Evolutionary conservation across 371 early-diverging fungal species (phyloP), one percentile per base, ranked within the genome.

Genomic region (Dentiscutata heterogama): DNA sequence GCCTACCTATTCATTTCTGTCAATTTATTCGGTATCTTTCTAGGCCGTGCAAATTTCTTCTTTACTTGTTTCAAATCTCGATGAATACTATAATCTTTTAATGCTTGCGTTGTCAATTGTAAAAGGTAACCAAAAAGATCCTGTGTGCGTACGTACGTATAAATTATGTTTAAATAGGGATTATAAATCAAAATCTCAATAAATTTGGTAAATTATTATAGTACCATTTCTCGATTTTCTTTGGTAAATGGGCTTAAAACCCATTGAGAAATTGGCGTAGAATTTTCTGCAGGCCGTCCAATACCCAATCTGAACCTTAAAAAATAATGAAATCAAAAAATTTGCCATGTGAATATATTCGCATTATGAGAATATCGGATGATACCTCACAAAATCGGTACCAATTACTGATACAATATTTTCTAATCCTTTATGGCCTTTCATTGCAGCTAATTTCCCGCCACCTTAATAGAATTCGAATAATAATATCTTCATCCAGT

Each of bases 181-280:
- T 18, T 14, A 46, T 46, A 75, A 51, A 18, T 81, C 2, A 1
- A 64, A 58, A 50, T 60, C 5, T 14, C 18, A 65, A 18, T 39
- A 39, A 16, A 73, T 22, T 25, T 27, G 14, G 8, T 54, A 42
- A 35, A 31, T 27, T 51, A 39, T n/a, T 22, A 10, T 22, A 56
- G 68, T 83, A 88, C 91, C 88, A 91, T 88, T 68, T 91, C 91
- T n/a, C 86, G 83, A 63, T 84, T 83, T n/a, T 86, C 89, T 27
- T 78, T 83, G 20, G 81, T 39, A 60, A 90, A 89, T 11, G 78
- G 77, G 13, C 84, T 85, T 27, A 87, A 83, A 42, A 90, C 88
- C 86, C 85, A 90, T 35, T 85, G 82, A 1, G 89, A 85, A 31
- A 86, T 89, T 10, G 86, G 83, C 11, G 78, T 84, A 18, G 85